Conservation (phyloP, 352 stramenopile species). For the Phytophthora sojae region DNA sequence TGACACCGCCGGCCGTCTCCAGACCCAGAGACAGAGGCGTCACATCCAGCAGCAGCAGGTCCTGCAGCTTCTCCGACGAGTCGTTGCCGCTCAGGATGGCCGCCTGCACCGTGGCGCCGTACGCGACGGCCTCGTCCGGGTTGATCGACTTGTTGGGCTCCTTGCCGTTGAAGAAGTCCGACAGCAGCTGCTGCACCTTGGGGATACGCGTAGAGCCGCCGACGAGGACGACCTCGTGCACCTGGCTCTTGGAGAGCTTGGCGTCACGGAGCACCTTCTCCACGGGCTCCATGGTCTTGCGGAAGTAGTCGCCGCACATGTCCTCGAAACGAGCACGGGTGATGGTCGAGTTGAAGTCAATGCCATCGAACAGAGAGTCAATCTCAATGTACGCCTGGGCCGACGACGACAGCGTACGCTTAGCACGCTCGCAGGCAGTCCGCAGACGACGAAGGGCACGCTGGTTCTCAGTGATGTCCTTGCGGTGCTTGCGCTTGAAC, state of each 20-base stretch:
- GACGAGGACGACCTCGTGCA: slow-evolving; percentile 86
- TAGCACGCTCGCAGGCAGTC: no score
- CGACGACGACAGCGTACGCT: slow-evolving; percentile 93
- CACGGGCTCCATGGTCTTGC: slow-evolving; percentile 90
- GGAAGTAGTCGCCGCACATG: slow-evolving; percentile 91
- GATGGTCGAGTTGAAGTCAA: slow-evolving; percentile 95
- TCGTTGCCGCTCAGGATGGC: slow-evolving; percentile 71
- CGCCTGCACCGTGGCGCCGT: slow-evolving; percentile 79
- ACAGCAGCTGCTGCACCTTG: slow-evolving; percentile 72
- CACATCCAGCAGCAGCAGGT: slow-evolving; percentile 91
- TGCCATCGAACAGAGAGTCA: slow-evolving; percentile 93
- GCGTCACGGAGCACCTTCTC: slow-evolving; percentile 91
- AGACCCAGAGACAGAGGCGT: slow-evolving; percentile 88
- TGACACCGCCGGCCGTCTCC: slow-evolving; percentile 89
- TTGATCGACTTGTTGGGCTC: slow-evolving; percentile 86
- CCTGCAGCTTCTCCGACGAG: slow-evolving; percentile 86
- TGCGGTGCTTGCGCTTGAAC: no score
- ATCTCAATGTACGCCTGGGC: slow-evolving; percentile 96
- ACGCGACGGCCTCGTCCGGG: slow-evolving; percentile 82
- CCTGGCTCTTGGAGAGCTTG: slow-evolving; percentile 89
- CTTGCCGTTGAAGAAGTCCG: slow-evolving; percentile 75
- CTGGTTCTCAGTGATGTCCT: no score
- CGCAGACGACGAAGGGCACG: no score
- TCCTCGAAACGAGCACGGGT: slow-evolving; percentile 93
- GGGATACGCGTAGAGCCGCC: slow-evolving; percentile 82